Conservation (phyloP, 352 stramenopile species). For the Thraustotheca clavata region DNA sequence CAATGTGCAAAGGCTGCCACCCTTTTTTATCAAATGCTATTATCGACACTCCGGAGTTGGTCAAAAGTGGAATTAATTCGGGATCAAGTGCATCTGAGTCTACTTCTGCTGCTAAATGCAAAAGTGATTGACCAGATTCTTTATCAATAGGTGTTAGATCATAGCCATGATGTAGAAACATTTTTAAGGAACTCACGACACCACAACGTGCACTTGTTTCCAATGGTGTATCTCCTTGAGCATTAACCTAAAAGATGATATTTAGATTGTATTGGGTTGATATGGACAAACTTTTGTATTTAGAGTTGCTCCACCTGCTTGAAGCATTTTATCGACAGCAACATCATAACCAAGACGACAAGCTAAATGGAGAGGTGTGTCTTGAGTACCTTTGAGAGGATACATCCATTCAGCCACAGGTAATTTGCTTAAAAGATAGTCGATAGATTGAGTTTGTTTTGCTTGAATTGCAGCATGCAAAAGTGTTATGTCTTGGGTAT, state of each 20-base stretch:
- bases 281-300: background rate
- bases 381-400: background rate
- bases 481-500: background rate
- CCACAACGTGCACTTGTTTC: background rate
- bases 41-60: background rate
- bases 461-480: conserved; percentile 13
- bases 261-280: background rate
- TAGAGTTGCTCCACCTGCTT: background rate
- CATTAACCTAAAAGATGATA: conserved; percentile 1
- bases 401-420: background rate
- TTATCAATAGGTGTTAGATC: conserved; percentile 2
- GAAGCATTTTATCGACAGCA: conserved; percentile 5
- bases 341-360: conserved; percentile 5
- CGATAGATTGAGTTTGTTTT: conserved; percentile 6
- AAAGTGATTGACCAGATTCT: conserved; percentile 7
- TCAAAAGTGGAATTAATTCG: background rate
- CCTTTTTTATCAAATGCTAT: conserved; percentile 18
- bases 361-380: conserved; percentile 10
- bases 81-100: conserved; percentile 11
- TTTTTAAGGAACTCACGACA: background rate
- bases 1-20: conserved; percentile 15
- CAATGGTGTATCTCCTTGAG: background rate
- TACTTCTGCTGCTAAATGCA: conserved; percentile 13
- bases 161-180: background rate
- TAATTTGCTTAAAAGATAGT: conserved; percentile 1